phyloP scores from a whole-genome alignment of 1,284 basidiomycete species.

The Trichosporon sp. region DNA sequence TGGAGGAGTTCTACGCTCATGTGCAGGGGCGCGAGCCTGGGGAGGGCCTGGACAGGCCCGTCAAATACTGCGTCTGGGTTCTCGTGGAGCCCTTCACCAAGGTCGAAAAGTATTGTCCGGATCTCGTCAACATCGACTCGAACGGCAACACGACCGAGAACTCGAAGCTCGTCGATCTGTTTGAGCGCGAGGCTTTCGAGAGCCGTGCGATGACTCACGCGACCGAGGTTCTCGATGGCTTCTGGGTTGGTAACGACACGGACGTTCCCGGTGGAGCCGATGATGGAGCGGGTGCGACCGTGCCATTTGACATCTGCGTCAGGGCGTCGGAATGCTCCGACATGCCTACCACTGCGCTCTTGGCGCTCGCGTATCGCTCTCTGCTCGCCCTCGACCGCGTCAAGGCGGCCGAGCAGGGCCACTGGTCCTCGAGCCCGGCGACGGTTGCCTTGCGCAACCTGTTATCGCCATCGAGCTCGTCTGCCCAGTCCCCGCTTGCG shows the following conservation, averaged over 20 bases:
- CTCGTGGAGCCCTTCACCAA: conserved; percentile 66
- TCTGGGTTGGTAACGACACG: conserved; percentile 61
- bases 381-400: conserved; percentile 43
- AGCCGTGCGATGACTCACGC: conserved; percentile 65
- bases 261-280: conserved; percentile 54
- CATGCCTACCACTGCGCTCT: conserved; percentile 44
- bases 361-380: conserved; percentile 39
- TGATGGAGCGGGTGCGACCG: conserved; percentile 42
- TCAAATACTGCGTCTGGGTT: conserved; percentile 84
- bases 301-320: conserved; percentile 52
- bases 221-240: conserved; percentile 69
- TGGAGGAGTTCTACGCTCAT: conserved; percentile 49
- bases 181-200: conserved; percentile 55
- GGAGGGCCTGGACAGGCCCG: conserved; percentile 56
- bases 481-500: conserved; percentile 29
- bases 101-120: conserved; percentile 59
- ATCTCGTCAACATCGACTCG: conserved; percentile 61
- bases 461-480: conserved; percentile 38
- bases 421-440: conserved; percentile 49
- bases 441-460: conserved; percentile 53
- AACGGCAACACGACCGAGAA: conserved; percentile 53
- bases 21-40: conserved; percentile 33
- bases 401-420: conserved; percentile 26
- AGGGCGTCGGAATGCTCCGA: conserved; percentile 55
- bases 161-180: conserved; percentile 59